Percentiles rank a stretch among this genome's conserved stretches.
These are phyloP conservation scores for Paraglomus occultum DNA, from an alignment of 192 early-diverging fungal genomes.

Conservation along the genomic window DNA sequence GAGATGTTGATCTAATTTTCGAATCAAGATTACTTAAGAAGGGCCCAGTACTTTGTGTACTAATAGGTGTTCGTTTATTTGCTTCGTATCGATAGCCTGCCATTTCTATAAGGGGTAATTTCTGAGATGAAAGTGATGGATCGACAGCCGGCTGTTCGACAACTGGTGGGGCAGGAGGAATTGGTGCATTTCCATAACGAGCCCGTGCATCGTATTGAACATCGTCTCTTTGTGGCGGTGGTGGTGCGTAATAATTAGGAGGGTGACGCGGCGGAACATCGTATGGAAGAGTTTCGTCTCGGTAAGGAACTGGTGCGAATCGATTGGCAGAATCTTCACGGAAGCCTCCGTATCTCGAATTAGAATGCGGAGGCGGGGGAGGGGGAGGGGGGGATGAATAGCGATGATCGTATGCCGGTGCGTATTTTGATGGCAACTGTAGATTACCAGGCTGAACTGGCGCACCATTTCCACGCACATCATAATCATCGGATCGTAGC, in stretches of 20 bases:
- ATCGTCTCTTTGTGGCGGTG: conserved; percentile 5
- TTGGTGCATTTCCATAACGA: conserved; percentile 1
- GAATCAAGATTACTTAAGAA: background rate
- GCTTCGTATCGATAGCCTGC: conserved; percentile 26
- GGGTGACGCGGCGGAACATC: background rate
- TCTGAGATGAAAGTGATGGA: background rate
- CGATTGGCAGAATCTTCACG: conserved; percentile 3
- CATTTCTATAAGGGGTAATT: conserved; percentile 28
- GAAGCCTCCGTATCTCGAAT: background rate
- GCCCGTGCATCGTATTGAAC: conserved; percentile 9
- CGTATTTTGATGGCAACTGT: too few relatives aligned
- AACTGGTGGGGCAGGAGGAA: background rate
- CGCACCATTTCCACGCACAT: background rate
- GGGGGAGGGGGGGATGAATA: too few relatives aligned
- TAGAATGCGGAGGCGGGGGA: too few relatives aligned
- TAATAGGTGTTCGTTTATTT: conserved; percentile 8
- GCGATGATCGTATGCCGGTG: too few relatives aligned
- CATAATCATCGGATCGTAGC: too few relatives aligned
- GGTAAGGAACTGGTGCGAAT: background rate
- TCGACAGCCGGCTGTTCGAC: conserved; percentile 1
- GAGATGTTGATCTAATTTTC: background rate
- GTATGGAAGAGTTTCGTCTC: conserved; percentile 7
- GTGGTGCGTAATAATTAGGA: background rate
- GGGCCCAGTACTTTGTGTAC: conserved; percentile 10
- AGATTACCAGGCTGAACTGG: background rate